phyloP scores from a whole-genome alignment of 805 yeast genomes.

The Metschnikowia proteae region DNA sequence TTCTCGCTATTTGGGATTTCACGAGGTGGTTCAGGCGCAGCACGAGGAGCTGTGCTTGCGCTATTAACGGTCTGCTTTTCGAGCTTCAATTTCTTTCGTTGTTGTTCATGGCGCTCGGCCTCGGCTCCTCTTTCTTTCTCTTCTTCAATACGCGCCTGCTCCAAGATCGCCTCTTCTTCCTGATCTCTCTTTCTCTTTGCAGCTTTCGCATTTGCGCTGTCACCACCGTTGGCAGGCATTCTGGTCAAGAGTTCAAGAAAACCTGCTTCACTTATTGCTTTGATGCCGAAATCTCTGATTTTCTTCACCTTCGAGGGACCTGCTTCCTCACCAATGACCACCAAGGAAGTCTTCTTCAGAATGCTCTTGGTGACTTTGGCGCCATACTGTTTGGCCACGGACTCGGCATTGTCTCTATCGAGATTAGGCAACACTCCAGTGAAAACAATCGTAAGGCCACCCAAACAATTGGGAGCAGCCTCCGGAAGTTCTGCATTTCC shows the following conservation, averaged over 20 bases:
- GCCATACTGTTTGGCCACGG: slow-evolving; percentile 79
- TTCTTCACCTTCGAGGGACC: slow-evolving; percentile 91
- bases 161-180: slow-evolving; percentile 56
- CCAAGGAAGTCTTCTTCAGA: slow-evolving; percentile 79
- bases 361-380: slow-evolving; percentile 86
- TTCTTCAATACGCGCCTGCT: slow-evolving; percentile 39
- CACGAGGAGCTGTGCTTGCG: neutral
- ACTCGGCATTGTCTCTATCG: slow-evolving; percentile 72
- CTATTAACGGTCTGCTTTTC: neutral
- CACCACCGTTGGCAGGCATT: slow-evolving; percentile 93
- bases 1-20: slow-evolving; percentile 53
- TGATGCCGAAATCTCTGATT: slow-evolving; percentile 67
- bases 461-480: slow-evolving; percentile 80
- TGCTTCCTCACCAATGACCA: slow-evolving; percentile 92
- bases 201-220: slow-evolving; percentile 70
- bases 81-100: neutral
- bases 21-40: slow-evolving; percentile 19
- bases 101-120: slow-evolving; percentile 32
- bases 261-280: slow-evolving; percentile 85
- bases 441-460: slow-evolving; percentile 88
- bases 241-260: slow-evolving; percentile 65
- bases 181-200: slow-evolving; percentile 66
- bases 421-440: slow-evolving; percentile 84
- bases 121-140: slow-evolving; percentile 41
- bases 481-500: slow-evolving; percentile 58